These are phyloP conservation scores for Dysphania ambrosioides DNA, from an alignment of 148 eudicot genomes.

Conservation along the genomic window DNA sequence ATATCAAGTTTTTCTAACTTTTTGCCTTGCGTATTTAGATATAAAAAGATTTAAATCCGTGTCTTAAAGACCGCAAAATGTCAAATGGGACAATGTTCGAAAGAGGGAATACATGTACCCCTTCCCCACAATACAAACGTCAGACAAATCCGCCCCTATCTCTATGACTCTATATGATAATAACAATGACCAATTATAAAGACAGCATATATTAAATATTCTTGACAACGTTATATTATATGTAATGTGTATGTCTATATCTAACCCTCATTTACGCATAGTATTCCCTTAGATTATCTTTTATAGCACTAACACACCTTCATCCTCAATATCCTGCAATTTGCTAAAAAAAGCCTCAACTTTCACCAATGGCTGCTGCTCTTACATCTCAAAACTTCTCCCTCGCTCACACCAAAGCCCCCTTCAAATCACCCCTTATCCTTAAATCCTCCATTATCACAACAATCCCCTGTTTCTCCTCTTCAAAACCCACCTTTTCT, in stretches of 20 bases:
- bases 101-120: no score
- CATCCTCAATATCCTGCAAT: not conserved
- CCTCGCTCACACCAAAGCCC: not conserved
- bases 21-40: no score
- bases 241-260: no score
- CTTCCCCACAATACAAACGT: not conserved
- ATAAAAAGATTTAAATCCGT: no score
- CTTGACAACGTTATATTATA: no score
- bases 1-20: no score
- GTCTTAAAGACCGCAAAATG: no score
- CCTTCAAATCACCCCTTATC: not conserved
- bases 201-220: no score
- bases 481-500: conserved; percentile 20
- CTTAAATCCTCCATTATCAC: conserved; percentile 20
- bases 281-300: no score
- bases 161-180: no score
- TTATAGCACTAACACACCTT: not conserved
- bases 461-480: conserved; percentile 14
- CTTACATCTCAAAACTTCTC: not conserved
- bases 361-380: conserved; percentile 8
- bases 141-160: not conserved
- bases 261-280: not conserved
- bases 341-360: not conserved
- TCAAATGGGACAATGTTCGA: no score
- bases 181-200: no score